Conservation (phyloP, 2,329 filamentous ascomycete species). For the Aurifilum marmelostoma region DNA sequence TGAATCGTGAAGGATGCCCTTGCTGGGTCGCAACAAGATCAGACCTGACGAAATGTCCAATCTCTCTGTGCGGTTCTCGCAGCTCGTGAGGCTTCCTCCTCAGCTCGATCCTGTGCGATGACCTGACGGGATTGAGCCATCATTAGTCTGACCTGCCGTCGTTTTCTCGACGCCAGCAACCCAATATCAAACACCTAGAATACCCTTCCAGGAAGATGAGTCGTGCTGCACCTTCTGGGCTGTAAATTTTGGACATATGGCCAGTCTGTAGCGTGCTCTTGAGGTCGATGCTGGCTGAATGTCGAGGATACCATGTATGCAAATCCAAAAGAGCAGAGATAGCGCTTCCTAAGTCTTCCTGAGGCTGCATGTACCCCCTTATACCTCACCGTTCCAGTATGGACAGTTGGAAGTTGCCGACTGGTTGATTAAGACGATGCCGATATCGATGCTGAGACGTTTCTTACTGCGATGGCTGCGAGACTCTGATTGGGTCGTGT, state of each 20-base stretch:
- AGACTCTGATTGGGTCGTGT: too few relatives aligned
- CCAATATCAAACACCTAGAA: slow-evolving; percentile 32
- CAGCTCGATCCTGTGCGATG: slow-evolving; percentile 8
- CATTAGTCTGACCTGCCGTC: slow-evolving; percentile 21
- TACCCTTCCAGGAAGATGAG: slow-evolving; percentile 21
- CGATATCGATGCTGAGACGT: slow-evolving; percentile 48
- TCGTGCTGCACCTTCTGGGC: slow-evolving; percentile 32
- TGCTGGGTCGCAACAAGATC: not conserved
- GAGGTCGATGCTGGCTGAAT: slow-evolving; percentile 27
- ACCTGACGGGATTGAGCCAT: not conserved
- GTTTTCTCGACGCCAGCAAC: slow-evolving; percentile 32
- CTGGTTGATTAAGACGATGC: slow-evolving; percentile 46
- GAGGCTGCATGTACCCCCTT: slow-evolving; percentile 23
- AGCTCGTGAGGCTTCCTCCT: slow-evolving; percentile 5
- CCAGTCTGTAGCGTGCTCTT: slow-evolving; percentile 33
- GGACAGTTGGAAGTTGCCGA: slow-evolving; percentile 32
- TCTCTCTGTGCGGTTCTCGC: too few relatives aligned
- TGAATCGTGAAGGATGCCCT: not conserved
- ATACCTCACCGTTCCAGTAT: slow-evolving; percentile 33
- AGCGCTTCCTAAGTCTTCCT: too few relatives aligned
- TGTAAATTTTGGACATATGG: slow-evolving; percentile 32
- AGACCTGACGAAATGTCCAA: not conserved
- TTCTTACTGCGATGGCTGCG: slow-evolving; percentile 32
- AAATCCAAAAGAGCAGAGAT: too few relatives aligned
- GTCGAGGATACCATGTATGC: not conserved